Evolutionary conservation across 345 rosid species (phyloP).

Genomic region (Firmiana major): DNA sequence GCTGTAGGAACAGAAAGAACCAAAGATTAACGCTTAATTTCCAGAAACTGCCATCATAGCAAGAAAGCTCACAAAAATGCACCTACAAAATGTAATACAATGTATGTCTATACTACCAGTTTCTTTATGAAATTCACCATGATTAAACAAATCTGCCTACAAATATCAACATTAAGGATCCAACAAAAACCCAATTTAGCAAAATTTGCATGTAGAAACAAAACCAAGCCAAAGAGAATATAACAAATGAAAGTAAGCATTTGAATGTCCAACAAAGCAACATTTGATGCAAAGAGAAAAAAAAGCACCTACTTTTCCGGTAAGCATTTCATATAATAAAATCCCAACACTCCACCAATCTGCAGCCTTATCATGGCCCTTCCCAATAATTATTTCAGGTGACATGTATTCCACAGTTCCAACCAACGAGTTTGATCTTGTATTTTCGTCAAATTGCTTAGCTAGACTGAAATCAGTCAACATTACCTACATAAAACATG

Average conservation of each 20-base stretch:
- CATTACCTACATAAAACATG: slow-evolving; percentile 46
- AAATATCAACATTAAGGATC: too few relatives aligned
- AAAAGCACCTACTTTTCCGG: slow-evolving; percentile 57
- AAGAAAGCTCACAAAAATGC: not conserved
- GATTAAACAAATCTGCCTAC: not conserved
- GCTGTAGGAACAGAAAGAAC: slow-evolving; percentile 41
- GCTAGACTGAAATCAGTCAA: slow-evolving; percentile 93
- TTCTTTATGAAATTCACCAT: not conserved
- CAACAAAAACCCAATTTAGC: not conserved
- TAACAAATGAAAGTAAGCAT: not conserved
- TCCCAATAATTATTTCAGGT: slow-evolving; percentile 85
- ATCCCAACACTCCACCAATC: slow-evolving; percentile 99
- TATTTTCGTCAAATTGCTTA: slow-evolving; percentile 76
- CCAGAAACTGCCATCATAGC: not conserved
- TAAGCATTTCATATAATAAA: slow-evolving; percentile 88
- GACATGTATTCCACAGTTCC: slow-evolving; percentile 97
- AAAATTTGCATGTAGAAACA: not conserved
- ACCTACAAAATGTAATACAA: not conserved
- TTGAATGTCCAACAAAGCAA: not conserved
- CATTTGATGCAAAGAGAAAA: not conserved
- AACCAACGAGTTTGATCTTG: slow-evolving; percentile 84
- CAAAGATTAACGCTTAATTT: not conserved
- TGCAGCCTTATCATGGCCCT: slow-evolving; percentile 90
- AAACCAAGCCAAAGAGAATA: not conserved
- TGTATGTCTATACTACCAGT: not conserved